Base-by-base conservation (phyloP, 106 monocot species). In the Iris macrosiphon region DNA sequence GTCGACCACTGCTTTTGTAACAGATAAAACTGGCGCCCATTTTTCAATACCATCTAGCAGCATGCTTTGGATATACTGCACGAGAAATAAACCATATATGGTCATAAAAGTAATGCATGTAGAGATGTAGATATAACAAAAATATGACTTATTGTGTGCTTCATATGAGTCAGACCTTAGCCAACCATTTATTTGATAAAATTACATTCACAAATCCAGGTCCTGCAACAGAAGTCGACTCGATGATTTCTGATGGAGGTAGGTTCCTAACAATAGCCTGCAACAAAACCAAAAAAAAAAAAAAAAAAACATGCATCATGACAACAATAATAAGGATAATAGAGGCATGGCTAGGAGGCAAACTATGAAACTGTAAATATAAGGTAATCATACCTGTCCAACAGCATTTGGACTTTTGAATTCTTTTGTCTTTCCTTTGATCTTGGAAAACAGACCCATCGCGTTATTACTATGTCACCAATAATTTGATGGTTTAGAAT, bases 241-340 rank as follows among this genome's bases (percentile, higher is more conserved):
- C 80, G 50, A 90, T 72, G 9, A 84, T 78, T 30, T 78, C 81
- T 24, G 77, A 81, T 55, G 59, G 63, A 70, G 89, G 83, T 20
- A 98, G 74, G 69, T 98, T 91, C 68, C 32, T 75, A 2, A 70
- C 74, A 65, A 98, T 80, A 40, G 78, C 96, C 96, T 98, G 67
- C 44, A 70, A 59, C 55, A 62, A 35, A 19, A 39, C 18, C 35
- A n/a, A n/a, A n/a, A n/a, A n/a, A n/a, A n/a, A n/a, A n/a, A n/a
- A n/a, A n/a, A n/a, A n/a, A 40, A 19, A 14, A 20, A 54, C n/a
- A n/a, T n/a, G n/a, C n/a, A n/a, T n/a, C n/a, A n/a, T n/a, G n/a
- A n/a, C 8, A 38, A 42, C 19, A 33, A 59, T 32, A 2, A 72
- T 12, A 57, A 55, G 4, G n/a, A n/a, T n/a, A 38, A 38, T 23